Base-by-base conservation (phyloP, 2,329 filamentous ascomycete genomes). In the Aspergillus spinulosporus region DNA sequence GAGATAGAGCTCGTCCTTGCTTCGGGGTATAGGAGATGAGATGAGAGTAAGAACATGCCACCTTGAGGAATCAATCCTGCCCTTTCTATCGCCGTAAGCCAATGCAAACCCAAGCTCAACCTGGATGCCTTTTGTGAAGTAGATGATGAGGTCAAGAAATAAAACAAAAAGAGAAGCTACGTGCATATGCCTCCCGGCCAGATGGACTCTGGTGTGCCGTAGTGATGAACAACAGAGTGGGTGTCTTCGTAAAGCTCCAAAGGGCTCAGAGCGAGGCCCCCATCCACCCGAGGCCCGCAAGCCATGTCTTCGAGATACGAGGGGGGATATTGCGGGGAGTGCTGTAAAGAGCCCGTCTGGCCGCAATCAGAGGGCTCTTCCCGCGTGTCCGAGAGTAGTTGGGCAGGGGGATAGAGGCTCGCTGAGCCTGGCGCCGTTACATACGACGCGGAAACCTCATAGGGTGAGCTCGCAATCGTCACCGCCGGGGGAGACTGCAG, bases 401-500 rank as follows among this genome's bases (percentile, higher is more conserved):
- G 68, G 12, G 75, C 70, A 7, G 73, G 74, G 14, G 69, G 68
- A 48, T 74, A 75, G 9, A 72, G 62, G 28, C 64, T 65, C 60
- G 73, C 70, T 3, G 72, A 72, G 45, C 66, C 65, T 7, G 68
- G 66, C 21, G 71, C 71, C 32, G 70, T 71, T 50, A 68, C 67
- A 52, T 69, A 73, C 15, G 66, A 63, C 39, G 62, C 65, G 51
- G 66, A 60, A 48, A 73, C 53, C 12, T 72, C 67, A 57, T 74
- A 75, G 11, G 75, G 68, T 15, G 73, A 74, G 56, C 65, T 68
- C 12, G 72, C 69, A 14, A 74, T 67, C 15, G 68, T 70, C 28
- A 74, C 69, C 21, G 70, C 68, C 4, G 72, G 70, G 7, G 74
- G 73, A 15, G 74, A 75, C 32, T 76, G 72, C 15, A 74, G 67